phyloP scores from a whole-genome alignment of 2,329 filamentous ascomycete genomes.

The Cyclaneusma minus region DNA sequence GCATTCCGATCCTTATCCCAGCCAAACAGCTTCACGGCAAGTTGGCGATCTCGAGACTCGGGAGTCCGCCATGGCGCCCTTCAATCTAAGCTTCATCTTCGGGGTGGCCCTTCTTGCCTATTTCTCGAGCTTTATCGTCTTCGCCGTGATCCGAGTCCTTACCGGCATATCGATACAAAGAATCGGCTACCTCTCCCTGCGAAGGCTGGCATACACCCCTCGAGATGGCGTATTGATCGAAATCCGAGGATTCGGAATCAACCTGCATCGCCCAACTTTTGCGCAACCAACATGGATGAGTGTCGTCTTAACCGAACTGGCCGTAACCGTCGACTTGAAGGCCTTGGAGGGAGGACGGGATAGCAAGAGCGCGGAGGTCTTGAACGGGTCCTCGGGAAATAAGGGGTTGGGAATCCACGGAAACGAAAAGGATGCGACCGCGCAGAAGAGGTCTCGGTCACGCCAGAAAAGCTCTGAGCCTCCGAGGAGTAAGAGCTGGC shows the following conservation, averaged over 20 bases:
- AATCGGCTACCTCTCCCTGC: slow-evolving; percentile 81
- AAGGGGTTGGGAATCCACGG: slow-evolving; percentile 11
- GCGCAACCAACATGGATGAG: slow-evolving; percentile 95
- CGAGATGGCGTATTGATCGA: slow-evolving; percentile 81
- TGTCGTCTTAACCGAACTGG: slow-evolving; percentile 72
- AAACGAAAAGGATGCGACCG: slow-evolving; percentile 8
- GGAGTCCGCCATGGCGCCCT: slow-evolving; percentile 38
- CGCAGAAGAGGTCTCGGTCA: slow-evolving; percentile 6
- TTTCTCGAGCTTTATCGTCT: slow-evolving; percentile 80
- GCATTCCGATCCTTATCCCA: background rate
- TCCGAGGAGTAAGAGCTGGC: slow-evolving; percentile 56
- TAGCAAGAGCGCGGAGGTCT: slow-evolving; percentile 10
- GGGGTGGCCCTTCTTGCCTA: slow-evolving; percentile 77
- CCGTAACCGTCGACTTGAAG: slow-evolving; percentile 65
- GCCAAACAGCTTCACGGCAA: background rate
- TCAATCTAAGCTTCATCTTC: slow-evolving; percentile 69
- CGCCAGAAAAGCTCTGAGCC: slow-evolving; percentile 4
- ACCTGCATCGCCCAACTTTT: slow-evolving; percentile 86
- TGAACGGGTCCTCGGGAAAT: slow-evolving; percentile 7
- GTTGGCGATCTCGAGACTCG: background rate
- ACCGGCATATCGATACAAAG: slow-evolving; percentile 94
- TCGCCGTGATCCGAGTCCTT: slow-evolving; percentile 80
- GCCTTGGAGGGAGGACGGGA: slow-evolving; percentile 39
- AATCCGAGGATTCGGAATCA: slow-evolving; percentile 74
- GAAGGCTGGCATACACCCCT: slow-evolving; percentile 79